Evolutionary conservation across 1,139 yeast genomes (phyloP), one percentile per base, ranked within the genome.

Genomic region (Meyerozyma carpophila): DNA sequence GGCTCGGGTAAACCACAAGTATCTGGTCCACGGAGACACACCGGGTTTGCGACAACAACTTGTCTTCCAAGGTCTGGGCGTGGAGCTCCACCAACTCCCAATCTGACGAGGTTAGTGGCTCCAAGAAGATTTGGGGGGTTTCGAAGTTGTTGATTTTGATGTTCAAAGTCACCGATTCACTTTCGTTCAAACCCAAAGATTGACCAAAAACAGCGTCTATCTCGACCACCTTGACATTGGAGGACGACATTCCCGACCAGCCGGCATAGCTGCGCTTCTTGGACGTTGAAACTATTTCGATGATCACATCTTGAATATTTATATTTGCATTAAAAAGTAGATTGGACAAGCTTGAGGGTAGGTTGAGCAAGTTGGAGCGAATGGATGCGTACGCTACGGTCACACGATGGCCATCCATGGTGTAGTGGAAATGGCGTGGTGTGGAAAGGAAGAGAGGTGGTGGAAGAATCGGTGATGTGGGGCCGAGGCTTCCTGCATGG

Each of bases 21-120:
- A 73, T 66, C 50, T 84, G 93, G 41, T 73, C 69, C 24, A 73
- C 49, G 0, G 82, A 70, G 1, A 90, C 86, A 42, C 94, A 86
- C 47, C 98, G 70, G 1, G 94, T 82, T 60, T 91, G 98, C 43
- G 82, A 79, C 37, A 91, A 68, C 54, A 91, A 73, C 52, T 81
- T 80, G 41, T 81, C 80, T 57, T 93, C 98, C 36, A 93, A 74
- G 41, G 75, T 77, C 41, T 77, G 81, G 2, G 96, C 94, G 61
- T 93, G 88, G 4, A 86, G 66, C 56, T 90, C 96, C 5, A 90
- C 87, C 36, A 87, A 68, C 54, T 91, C 98, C 98, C 98, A 93
- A 58, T 93, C 98, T 4, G 85, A 76, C 3, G 83, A 63, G 0
- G 87, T 73, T 29, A 77, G 63, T 0, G 98, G 98, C 57, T 89